A percentile compares a stretch with the other conserved stretches of the same genome.
Evolutionary conservation across 2,329 filamentous ascomycete species (phyloP).

Genomic region (Sordariomycetes sp.): DNA sequence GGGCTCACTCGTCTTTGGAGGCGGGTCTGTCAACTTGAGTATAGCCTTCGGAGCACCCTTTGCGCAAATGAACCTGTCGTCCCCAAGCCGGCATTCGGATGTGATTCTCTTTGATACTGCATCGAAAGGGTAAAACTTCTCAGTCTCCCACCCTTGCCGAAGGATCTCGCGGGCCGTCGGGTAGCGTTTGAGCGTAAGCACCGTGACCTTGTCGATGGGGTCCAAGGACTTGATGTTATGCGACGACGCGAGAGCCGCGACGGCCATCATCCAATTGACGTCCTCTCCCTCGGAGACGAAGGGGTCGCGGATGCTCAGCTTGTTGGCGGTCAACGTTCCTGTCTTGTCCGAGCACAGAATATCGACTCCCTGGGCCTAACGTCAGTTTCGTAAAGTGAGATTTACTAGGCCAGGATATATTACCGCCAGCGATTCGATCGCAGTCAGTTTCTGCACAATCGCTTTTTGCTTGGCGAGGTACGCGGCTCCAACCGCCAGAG

Average conservation of each 20-base stretch:
- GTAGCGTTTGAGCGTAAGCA: slow-evolving; percentile 62
- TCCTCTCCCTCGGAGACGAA: slow-evolving; percentile 66
- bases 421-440: slow-evolving; percentile 58
- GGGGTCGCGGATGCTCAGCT: slow-evolving; percentile 64
- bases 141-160: slow-evolving; percentile 60
- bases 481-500: slow-evolving; percentile 62
- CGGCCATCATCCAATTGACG: slow-evolving; percentile 77
- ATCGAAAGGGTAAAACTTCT: slow-evolving; percentile 68
- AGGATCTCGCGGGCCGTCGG: slow-evolving; percentile 68
- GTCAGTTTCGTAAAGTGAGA: slow-evolving; percentile 32
- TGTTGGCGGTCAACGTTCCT: slow-evolving; percentile 62
- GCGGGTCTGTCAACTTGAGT: slow-evolving; percentile 54
- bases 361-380: slow-evolving; percentile 21
- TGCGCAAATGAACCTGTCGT: slow-evolving; percentile 58
- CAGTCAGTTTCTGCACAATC: slow-evolving; percentile 68
- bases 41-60: slow-evolving; percentile 71
- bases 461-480: slow-evolving; percentile 68
- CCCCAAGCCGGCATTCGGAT: slow-evolving; percentile 53
- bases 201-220: slow-evolving; percentile 69
- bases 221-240: slow-evolving; percentile 70
- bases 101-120: slow-evolving; percentile 72
- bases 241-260: slow-evolving; percentile 62
- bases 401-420: neutral
- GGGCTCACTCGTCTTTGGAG: slow-evolving; percentile 47
- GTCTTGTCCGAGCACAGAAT: slow-evolving; percentile 76